Evolutionary conservation across 805 yeast genomes (phyloP).

Genomic region (Ogataea thermomethanolica): DNA sequence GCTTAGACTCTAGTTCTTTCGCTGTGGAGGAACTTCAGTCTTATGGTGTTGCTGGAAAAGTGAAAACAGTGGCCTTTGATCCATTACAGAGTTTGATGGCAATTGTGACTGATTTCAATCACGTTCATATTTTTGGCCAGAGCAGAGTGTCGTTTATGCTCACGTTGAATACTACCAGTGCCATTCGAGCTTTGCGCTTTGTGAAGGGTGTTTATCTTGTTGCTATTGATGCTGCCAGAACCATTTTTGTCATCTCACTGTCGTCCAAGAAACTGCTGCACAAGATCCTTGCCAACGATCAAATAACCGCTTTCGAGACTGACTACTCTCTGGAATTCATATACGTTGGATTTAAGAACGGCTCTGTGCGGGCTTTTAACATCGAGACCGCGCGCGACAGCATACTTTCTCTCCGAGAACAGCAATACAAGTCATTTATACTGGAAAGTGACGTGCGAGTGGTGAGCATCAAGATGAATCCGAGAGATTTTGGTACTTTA

Average conservation of each 20-base stretch:
- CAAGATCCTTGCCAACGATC: slow-evolving; percentile 59
- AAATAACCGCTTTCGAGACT: slow-evolving; percentile 63
- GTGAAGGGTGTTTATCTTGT: slow-evolving; percentile 80
- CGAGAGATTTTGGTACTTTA: slow-evolving; percentile 80
- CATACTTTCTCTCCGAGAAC: slow-evolving; percentile 62
- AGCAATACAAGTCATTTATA: slow-evolving; percentile 63
- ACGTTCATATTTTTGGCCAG: slow-evolving; percentile 79
- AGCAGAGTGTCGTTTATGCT: slow-evolving; percentile 71
- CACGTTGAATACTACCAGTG: slow-evolving; percentile 45
- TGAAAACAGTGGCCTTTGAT: slow-evolving; percentile 71
- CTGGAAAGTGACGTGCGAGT: slow-evolving; percentile 54
- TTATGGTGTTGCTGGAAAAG: slow-evolving; percentile 64
- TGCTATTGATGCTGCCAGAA: slow-evolving; percentile 59
- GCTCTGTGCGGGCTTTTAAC: slow-evolving; percentile 68
- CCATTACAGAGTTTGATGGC: slow-evolving; percentile 88
- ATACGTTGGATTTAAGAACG: slow-evolving; percentile 74
- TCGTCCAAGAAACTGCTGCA: slow-evolving; percentile 58
- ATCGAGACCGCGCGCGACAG: slow-evolving; percentile 73
- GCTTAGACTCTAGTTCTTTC: slow-evolving; percentile 29
- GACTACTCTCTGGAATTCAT: slow-evolving; percentile 93
- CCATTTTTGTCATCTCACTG: slow-evolving; percentile 67
- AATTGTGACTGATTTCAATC: slow-evolving; percentile 65
- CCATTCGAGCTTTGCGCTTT: slow-evolving; percentile 57
- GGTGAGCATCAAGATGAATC: slow-evolving; percentile 69
- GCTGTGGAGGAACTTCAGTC: slow-evolving; percentile 31